Evolutionary conservation across 2,329 filamentous ascomycete genomes (phyloP).

Genomic region (Scedosporium boydii): DNA sequence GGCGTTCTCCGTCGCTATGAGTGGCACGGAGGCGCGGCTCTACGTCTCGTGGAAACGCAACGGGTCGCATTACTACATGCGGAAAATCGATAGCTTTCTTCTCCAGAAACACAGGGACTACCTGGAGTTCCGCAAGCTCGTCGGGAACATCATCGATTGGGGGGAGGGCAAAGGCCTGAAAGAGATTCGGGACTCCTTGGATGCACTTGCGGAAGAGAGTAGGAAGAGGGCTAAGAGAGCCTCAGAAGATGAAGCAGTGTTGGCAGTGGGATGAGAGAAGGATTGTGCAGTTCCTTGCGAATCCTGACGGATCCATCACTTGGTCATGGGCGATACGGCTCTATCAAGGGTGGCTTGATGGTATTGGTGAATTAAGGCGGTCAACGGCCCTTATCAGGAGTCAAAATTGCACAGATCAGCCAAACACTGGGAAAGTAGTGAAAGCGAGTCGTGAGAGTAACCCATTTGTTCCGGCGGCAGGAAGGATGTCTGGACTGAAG

Average conservation of each 20-base stretch:
- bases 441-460: too few species aligned
- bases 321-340: too few species aligned
- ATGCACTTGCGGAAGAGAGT: conserved; percentile 9
- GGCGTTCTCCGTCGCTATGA: conserved; percentile 24
- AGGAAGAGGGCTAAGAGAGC: conserved; percentile 9
- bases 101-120: conserved; percentile 19
- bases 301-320: too few species aligned
- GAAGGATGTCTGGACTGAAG: too few species aligned
- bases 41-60: conserved; percentile 24
- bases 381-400: too few species aligned
- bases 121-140: conserved; percentile 19
- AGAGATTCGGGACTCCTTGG: conserved; percentile 15
- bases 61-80: conserved; percentile 20
- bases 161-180: conserved; percentile 17
- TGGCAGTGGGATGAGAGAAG: too few species aligned
- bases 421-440: too few species aligned
- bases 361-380: too few species aligned
- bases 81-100: conserved; percentile 18
- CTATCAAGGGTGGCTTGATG: too few species aligned
- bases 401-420: too few species aligned
- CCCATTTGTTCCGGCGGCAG: too few species aligned
- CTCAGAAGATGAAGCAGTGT: background rate
- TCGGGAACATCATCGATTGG: conserved; percentile 27
- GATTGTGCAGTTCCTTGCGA: too few species aligned
- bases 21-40: conserved; percentile 20